Percentiles rank a stretch among this genome's conserved stretches.
These are phyloP conservation scores for Leishmania arabica DNA, from an alignment of 208 protist genomes.

Conservation along the genomic window DNA sequence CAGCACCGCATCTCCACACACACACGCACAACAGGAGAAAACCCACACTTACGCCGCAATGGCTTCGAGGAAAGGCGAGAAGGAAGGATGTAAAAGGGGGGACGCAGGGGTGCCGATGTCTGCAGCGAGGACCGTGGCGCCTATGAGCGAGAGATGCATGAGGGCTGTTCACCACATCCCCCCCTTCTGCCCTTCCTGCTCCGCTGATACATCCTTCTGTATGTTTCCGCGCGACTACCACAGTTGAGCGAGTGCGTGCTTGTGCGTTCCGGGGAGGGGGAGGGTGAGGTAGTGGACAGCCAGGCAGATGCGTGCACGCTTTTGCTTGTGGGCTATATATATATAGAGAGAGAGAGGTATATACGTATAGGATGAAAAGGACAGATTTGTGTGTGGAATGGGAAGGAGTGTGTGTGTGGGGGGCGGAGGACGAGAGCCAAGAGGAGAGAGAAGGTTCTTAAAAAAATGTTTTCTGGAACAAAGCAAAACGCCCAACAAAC, in stretches of 20 bases:
- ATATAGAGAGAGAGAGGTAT: not conserved
- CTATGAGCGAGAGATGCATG: not conserved
- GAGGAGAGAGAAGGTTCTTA: not conserved
- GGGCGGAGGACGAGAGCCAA: not conserved
- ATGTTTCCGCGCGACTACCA: not conserved
- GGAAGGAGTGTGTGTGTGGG: no score
- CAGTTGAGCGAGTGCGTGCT: not conserved
- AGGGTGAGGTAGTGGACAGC: not conserved
- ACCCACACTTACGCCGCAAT: not conserved
- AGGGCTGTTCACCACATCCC: not conserved
- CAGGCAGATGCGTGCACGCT: not conserved
- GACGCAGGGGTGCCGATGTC: not conserved
- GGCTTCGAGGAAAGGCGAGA: not conserved
- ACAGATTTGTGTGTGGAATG: not conserved
- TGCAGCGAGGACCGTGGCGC: not conserved
- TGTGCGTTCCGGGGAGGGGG: not conserved
- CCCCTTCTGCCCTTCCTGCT: not conserved
- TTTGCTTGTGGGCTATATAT: not conserved
- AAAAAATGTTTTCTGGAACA: not conserved
- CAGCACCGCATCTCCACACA: not conserved
- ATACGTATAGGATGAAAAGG: not conserved
- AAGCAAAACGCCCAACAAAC: not conserved
- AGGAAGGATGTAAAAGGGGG: not conserved
- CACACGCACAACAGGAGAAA: not conserved
- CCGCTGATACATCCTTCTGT: not conserved